These are phyloP conservation scores for Fusarium coffeatum DNA, from an alignment of 2,329 filamentous ascomycete species.

Conservation along the genomic window DNA sequence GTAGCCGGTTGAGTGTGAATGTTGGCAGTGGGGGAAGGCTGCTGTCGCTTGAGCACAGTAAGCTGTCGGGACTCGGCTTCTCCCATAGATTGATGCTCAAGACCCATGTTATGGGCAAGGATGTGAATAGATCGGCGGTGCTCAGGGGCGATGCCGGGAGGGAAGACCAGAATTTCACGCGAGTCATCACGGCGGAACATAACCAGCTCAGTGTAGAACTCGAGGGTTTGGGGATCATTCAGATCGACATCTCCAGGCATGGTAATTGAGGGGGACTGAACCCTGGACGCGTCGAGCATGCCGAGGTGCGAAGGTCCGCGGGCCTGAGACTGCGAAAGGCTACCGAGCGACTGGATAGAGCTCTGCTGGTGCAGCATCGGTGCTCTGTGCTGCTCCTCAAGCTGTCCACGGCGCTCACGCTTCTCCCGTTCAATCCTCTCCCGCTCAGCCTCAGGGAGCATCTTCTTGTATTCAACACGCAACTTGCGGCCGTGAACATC, in stretches of 20 bases:
- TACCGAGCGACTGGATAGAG: slow-evolving; percentile 83
- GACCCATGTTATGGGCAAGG: slow-evolving; percentile 91
- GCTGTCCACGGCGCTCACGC: slow-evolving; percentile 91
- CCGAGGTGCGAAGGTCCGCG: slow-evolving; percentile 59
- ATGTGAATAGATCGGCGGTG: slow-evolving; percentile 94
- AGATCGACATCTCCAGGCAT: slow-evolving; percentile 77
- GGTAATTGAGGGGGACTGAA: slow-evolving; percentile 22
- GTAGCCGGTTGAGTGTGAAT: slow-evolving; percentile 71
- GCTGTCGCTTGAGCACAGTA: slow-evolving; percentile 81
- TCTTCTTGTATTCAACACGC: slow-evolving; percentile 99
- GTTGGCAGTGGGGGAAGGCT: slow-evolving; percentile 63
- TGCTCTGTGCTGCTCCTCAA: slow-evolving; percentile 94
- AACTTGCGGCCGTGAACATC: slow-evolving; percentile 95
- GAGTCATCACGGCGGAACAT: slow-evolving; percentile 85
- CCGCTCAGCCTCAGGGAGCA: slow-evolving; percentile 93
- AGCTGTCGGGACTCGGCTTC: slow-evolving; percentile 89
- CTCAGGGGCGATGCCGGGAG: slow-evolving; percentile 80
- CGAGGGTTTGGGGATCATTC: slow-evolving; percentile 88
- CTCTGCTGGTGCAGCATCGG: slow-evolving; percentile 83
- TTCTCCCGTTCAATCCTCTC: slow-evolving; percentile 98
- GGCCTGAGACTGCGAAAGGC: slow-evolving; percentile 71
- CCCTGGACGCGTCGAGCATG: slow-evolving; percentile 46
- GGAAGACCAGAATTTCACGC: slow-evolving; percentile 86
- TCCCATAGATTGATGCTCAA: slow-evolving; percentile 91
- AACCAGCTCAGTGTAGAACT: slow-evolving; percentile 90